Base-by-base conservation (phyloP, 768 basidiomycete genomes). In the Tubosaeta sp. region DNA sequence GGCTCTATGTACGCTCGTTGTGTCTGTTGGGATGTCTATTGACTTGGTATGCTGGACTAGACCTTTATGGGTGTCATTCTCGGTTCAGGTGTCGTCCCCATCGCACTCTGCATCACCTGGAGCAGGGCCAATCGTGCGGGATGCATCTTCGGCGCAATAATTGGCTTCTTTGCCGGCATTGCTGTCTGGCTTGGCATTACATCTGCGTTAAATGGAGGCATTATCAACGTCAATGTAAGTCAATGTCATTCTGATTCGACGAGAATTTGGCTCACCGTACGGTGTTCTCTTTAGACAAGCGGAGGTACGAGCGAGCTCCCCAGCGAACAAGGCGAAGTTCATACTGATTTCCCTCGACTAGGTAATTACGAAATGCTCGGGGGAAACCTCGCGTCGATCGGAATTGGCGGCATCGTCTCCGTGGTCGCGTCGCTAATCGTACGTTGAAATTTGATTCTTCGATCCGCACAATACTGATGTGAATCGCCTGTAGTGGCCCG, bases 31-130 rank as follows among this genome's bases (percentile, higher is more conserved):
- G 24, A 24, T 31, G 21, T 21, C 13, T 22, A 36, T 32, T 47
- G 44, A 44, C 39, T 27, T 43, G 9, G 35, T 12, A 11, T n/a
- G 27, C 7, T 44, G 42, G 6, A 25, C 13, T 50, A 89, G 87
- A 87, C 84, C 6, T 90, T 90, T 68, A 91, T 91, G 89, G 90
- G 91, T 3, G 86, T 90, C 44, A 80, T 90, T 34, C 78, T 92
- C 12, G 90, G 93, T 2, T 87, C 85, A 2, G 91, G 80, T 3
- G 94, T 95, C 44, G 86, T 86, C 4, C 90, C 91, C 1, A 90
- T 94, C 56, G 93, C 92, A 0, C 73, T 92, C 19, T 87, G 83
- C 57, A 81, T 94, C 48, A 86, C 89, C 3, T 94, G 91, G 90
- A 78, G 72, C 51, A 86, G 83, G 62, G 89, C 91, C 21, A 96